Evolutionary conservation across 2,329 filamentous ascomycete species (phyloP), one percentile per base, ranked within the genome.

Genomic region (Clonostachys byssicola): DNA sequence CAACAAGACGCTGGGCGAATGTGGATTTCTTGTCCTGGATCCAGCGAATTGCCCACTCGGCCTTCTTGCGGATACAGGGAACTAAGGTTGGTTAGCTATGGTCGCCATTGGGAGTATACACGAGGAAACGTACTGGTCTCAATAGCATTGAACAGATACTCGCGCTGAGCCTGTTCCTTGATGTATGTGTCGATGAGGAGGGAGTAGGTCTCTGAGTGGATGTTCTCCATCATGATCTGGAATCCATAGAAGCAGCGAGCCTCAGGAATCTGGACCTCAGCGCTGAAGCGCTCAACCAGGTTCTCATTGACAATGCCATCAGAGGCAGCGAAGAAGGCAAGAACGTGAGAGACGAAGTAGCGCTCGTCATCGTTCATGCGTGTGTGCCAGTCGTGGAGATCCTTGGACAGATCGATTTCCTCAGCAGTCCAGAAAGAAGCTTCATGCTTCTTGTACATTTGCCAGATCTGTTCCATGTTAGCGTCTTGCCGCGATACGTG

Each of bases 191-290:
- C 94, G 67, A 99, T 99, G 66, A 99, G 85, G 35, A 99, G 86
- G 17, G 92, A 97, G 82, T 99, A 99, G 47, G 94, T 99, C 78
- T 99, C 94, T 14, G 94, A 96, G 81, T 99, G 94, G 63, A 99
- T 96, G 77, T 99, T 99, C 81, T 99, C 94, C 89, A 99, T 97
- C 94, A 99, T 99, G 77, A 97, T 97, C 78, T 99, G 94, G 83
- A 99, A 99, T 55, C 94, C 94, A 71, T 99, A 99, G 81, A 99
- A 99, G 85, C 94, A 99, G 62, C 94, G 91, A 54, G 94, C 94
- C 75, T 99, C 94, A 12, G 94, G 92, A 49, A 97, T 85, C 75
- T 99, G 94, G 33, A 99, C 92, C 73, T 99, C 94, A 55, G 83
- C 86, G 62, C 89, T 95, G 84, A 99, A 99, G 54, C 94, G 89